phyloP scores from a whole-genome alignment of 306 rosid species.

The Quercus robur region DNA sequence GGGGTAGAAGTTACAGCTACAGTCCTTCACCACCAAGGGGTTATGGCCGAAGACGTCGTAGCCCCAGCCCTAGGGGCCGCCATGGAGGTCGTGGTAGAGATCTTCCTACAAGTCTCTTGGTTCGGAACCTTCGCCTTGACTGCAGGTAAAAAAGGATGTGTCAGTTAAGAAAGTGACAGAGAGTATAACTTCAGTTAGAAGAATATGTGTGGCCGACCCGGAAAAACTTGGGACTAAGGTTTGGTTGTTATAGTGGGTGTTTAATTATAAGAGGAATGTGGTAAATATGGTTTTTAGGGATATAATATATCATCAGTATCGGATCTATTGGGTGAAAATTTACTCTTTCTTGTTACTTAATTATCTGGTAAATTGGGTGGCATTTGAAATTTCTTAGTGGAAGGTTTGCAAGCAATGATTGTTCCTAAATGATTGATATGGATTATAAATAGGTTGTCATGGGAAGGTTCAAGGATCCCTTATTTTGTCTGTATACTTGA shows the following conservation, averaged over 20 bases:
- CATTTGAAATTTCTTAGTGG: too few species aligned
- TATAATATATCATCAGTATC: not conserved
- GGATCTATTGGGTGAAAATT: not conserved
- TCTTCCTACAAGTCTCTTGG: conserved; percentile 76
- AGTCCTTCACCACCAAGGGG: conserved; percentile 75
- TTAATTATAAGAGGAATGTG: not conserved
- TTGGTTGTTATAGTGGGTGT: too few species aligned
- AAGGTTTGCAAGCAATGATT: not conserved
- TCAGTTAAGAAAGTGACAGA: too few species aligned
- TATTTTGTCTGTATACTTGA: not conserved
- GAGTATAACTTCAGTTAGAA: too few species aligned
- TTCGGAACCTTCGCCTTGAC: conserved; percentile 72
- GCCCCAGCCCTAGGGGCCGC: conserved; percentile 63
- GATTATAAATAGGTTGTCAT: not conserved
- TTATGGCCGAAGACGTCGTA: conserved; percentile 51
- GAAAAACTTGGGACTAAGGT: too few species aligned
- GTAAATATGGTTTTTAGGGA: not conserved
- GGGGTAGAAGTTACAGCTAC: conserved; percentile 84
- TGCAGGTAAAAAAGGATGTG: conserved; percentile 39
- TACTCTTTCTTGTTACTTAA: not conserved
- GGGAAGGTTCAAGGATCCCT: not conserved
- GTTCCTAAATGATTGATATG: not conserved
- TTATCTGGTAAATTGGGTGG: too few species aligned
- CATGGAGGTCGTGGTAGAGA: conserved; percentile 55
- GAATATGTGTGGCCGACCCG: too few species aligned